These are phyloP conservation scores for Trichoderma sp. DNA, from an alignment of 2,329 filamentous ascomycete species.

Conservation along the genomic window DNA sequence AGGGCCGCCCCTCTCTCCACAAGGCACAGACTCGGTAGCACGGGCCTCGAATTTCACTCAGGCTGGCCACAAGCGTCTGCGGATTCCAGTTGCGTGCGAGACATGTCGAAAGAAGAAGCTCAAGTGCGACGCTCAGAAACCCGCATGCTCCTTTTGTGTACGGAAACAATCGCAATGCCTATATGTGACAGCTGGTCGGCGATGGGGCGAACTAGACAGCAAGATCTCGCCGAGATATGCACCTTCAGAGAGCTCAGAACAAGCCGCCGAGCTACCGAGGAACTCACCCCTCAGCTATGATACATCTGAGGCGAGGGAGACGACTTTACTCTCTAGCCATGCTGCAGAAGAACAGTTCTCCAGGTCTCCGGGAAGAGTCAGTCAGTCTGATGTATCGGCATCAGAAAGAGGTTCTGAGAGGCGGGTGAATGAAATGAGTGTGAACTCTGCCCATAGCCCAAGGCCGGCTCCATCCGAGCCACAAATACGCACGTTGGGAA, in stretches of 20 bases:
- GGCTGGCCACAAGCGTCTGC: not conserved
- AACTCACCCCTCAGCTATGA: too few relatives aligned
- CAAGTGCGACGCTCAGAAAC: not conserved
- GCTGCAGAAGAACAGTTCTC: too few relatives aligned
- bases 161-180: not conserved
- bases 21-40: not conserved
- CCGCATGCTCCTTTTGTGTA: not conserved
- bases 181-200: not conserved
- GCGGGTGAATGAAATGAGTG: not conserved
- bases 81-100: not conserved
- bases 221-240: not conserved
- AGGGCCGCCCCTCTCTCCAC: not conserved
- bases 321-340: too few relatives aligned
- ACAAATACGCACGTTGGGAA: not conserved
- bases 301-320: too few relatives aligned
- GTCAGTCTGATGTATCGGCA: not conserved
- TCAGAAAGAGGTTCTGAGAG: not conserved
- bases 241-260: not conserved
- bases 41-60: not conserved
- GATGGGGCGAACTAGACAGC: not conserved
- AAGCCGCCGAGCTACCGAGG: too few relatives aligned
- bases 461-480: not conserved
- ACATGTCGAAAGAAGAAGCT: slow-evolving; percentile 1
- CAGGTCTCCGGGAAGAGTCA: too few relatives aligned
- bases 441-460: not conserved